Conservation (phyloP, 1,284 basidiomycete species). For the Retiboletus fuscus region DNA sequence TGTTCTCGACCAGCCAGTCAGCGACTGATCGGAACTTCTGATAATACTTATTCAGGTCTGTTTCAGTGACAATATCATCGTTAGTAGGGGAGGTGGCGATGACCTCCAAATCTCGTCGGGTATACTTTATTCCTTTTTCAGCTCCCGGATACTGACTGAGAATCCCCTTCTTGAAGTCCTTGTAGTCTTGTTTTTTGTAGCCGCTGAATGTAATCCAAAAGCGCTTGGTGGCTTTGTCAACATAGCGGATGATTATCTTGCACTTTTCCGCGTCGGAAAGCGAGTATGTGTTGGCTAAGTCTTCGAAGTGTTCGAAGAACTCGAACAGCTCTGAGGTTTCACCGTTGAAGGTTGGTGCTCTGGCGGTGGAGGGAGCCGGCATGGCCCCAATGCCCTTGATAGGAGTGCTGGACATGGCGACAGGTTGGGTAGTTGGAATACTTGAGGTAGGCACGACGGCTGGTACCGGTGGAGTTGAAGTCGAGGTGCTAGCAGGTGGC, state of each 20-base stretch:
- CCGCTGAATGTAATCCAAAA: constrained; percentile 28
- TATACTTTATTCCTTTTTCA: constrained; percentile 16
- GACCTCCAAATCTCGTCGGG: background rate
- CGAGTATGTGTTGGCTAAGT: background rate
- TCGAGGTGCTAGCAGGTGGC: no score
- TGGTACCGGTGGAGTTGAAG: no score
- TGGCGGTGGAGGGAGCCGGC: constrained; percentile 10
- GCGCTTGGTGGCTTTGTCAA: constrained; percentile 15
- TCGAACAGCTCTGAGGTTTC: constrained; percentile 20
- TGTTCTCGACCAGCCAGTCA: constrained; percentile 26
- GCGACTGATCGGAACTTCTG: constrained; percentile 13
- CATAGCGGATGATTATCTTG: constrained; percentile 19
- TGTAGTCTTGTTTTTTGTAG: no score
- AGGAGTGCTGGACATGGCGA: background rate
- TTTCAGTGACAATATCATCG: constrained; percentile 19
- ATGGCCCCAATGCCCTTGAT: constrained; percentile 20
- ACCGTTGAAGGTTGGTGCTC: constrained; percentile 14
- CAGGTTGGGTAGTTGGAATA: no score
- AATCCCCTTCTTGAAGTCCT: constrained; percentile 11
- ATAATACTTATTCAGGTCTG: constrained; percentile 20
- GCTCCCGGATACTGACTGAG: constrained; percentile 16
- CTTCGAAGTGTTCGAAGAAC: constrained; percentile 26
- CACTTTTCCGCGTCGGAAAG: constrained; percentile 22
- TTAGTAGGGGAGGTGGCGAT: background rate
- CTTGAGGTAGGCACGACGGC: no score